These are phyloP conservation scores for Phtheirospermum japonicum DNA, from an alignment of 257 asterid species.

Conservation along the genomic window DNA sequence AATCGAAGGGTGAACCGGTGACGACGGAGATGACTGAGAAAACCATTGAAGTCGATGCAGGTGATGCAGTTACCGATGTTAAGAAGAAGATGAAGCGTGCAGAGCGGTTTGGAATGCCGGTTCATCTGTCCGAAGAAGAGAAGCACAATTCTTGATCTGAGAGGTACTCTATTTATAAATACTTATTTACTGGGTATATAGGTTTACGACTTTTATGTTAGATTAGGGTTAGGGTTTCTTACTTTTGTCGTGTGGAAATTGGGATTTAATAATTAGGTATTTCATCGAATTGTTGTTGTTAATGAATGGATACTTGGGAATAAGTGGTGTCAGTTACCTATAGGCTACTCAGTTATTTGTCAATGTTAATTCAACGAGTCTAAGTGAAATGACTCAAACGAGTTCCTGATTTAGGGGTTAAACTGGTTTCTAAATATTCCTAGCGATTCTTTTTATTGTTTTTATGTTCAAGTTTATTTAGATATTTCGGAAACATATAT, in stretches of 20 bases:
- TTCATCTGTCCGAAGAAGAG: slow-evolving; percentile 73
- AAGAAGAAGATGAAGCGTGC: slow-evolving; percentile 91
- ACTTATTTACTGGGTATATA: neutral
- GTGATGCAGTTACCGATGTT: slow-evolving; percentile 43
- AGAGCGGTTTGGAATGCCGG: slow-evolving; percentile 86
- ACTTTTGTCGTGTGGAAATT: neutral
- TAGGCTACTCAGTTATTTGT: no score
- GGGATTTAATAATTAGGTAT: neutral
- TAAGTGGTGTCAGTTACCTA: no score
- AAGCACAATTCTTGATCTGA: slow-evolving; percentile 88
- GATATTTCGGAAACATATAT: no score
- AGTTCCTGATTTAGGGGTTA: no score
- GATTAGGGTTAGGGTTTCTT: slow-evolving; percentile 31
- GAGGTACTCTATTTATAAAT: slow-evolving; percentile 45
- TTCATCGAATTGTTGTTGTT: no score
- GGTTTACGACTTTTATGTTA: neutral
- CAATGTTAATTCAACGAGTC: no score
- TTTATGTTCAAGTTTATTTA: no score
- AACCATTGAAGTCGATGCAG: slow-evolving; percentile 31
- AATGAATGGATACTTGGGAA: no score
- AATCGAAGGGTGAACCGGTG: no score
- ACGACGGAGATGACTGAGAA: slow-evolving; percentile 17
- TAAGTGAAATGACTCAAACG: no score
- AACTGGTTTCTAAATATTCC: no score
- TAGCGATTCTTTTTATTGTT: no score